phyloP scores from a whole-genome alignment of 2,329 filamentous ascomycete species.

The Dactylonectria macrodidyma region DNA sequence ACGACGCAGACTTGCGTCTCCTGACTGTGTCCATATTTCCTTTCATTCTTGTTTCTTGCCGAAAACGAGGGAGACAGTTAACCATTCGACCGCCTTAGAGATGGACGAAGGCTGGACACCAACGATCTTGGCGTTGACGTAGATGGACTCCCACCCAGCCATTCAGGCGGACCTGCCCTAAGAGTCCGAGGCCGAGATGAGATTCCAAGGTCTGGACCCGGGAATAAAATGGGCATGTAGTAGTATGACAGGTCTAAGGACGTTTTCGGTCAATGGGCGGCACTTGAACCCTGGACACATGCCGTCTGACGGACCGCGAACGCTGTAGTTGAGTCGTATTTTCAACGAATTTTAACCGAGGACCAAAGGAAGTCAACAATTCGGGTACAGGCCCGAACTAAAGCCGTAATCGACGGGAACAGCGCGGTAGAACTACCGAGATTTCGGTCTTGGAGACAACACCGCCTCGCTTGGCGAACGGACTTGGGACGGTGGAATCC shows the following conservation, averaged over 20 bases:
- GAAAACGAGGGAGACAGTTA: not conserved
- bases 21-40: not conserved
- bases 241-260: constrained; percentile 25
- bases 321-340: constrained; percentile 22
- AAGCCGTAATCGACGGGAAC: not conserved
- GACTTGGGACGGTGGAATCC: not conserved
- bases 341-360: constrained; percentile 32
- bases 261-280: constrained; percentile 32
- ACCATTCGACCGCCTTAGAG: not conserved
- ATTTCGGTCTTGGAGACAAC: not conserved
- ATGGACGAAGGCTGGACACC: not conserved
- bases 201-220: constrained; percentile 28
- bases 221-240: constrained; percentile 44
- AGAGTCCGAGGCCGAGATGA: constrained; percentile 16
- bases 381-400: not conserved
- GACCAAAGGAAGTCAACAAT: constrained; percentile 12
- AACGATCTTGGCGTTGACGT: not conserved
- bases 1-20: not conserved
- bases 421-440: constrained; percentile 5
- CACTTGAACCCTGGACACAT: constrained; percentile 23
- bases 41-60: not conserved
- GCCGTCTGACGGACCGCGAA: constrained; percentile 18
- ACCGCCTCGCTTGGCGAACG: constrained; percentile 1
- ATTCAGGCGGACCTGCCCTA: constrained; percentile 8
- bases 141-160: constrained; percentile 2